Base-by-base conservation (phyloP, 257 asterid genomes). In the Nicotiana tomentosiformis region DNA sequence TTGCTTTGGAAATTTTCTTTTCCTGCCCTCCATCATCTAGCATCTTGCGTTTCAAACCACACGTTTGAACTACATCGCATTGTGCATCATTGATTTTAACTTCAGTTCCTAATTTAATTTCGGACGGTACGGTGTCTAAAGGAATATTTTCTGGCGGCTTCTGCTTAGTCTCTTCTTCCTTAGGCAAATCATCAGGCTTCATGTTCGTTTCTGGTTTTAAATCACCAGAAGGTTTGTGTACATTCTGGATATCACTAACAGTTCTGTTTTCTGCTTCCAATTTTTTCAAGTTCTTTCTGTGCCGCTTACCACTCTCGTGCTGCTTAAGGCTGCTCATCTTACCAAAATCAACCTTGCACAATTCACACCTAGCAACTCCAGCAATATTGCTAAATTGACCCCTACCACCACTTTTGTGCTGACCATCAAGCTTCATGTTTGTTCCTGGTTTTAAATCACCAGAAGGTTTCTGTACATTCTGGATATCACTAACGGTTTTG, bases 301-400 rank as follows among this genome's bases (percentile, higher is more conserved):
- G 90, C 10, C 86, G 83, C 62, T 87, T 87, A 15, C 90, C 85
- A 2, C 15, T 85, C 77, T 76, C 58, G 80, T 83, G 90, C 64
- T 81, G 74, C 74, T 29, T 82, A 53, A 87, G 82, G 18, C 83
- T 81, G 39, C 66, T 88, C 77, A 53, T 5, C 33, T 81, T 85
- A 11, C 82, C 86, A 55, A 74, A 83, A 57, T 80, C 80, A 23
- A 77, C 81, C 5, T 62, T 85, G 70, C 90, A 87, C 61, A 87
- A 35, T 4, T 83, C 90, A 77, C 88, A 86, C 84, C 82, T 37
- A 60, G 69, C 26, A 23, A 23, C 26, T 23, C 26, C 26, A 23
- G 26, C 26, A 23, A 23, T 23, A 23, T 23, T 23, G 26, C 26
- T 23, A 23, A 23, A 23, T 23, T 23, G 26, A 23, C 26, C 26